Evolutionary conservation across 2,329 filamentous ascomycete genomes (phyloP).

Genomic region (Pyricularia sp.): DNA sequence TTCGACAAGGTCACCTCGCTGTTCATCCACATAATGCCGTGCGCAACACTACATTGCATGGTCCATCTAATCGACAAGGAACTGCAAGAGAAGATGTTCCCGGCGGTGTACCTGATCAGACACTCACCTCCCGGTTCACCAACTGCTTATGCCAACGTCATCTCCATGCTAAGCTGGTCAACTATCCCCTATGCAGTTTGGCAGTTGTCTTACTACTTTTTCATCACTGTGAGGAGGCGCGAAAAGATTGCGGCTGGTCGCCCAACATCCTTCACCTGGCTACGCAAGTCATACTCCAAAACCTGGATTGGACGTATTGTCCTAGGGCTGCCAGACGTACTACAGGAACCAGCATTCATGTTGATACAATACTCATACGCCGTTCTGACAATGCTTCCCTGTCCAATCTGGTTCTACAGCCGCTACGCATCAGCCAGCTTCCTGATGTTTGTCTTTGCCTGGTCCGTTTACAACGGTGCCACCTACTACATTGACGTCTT

Average conservation of each 20-base stretch:
- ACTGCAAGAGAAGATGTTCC: constrained; percentile 62
- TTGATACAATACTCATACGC: constrained; percentile 89
- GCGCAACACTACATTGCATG: constrained; percentile 83
- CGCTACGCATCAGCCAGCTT: constrained; percentile 71
- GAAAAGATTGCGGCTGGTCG: constrained; percentile 94
- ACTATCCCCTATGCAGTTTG: constrained; percentile 87
- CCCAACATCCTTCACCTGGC: constrained; percentile 95
- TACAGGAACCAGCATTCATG: constrained; percentile 94
- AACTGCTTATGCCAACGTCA: constrained; percentile 66
- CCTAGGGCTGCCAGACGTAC: constrained; percentile 58
- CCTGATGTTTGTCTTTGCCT: constrained; percentile 74
- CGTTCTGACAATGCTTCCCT: constrained; percentile 86
- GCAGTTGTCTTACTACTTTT: constrained; percentile 88
- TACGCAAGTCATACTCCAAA: constrained; percentile 83
- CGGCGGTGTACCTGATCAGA: constrained; percentile 78
- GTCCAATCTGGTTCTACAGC: constrained; percentile 90
- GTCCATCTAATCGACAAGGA: constrained; percentile 69
- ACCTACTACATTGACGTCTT: constrained; percentile 99
- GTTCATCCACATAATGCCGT: constrained; percentile 99
- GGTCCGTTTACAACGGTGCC: constrained; percentile 94
- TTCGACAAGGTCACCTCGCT: constrained; percentile 96
- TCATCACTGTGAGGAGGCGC: constrained; percentile 89
- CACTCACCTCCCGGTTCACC: constrained; percentile 57
- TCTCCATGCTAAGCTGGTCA: constrained; percentile 89
- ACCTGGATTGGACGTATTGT: constrained; percentile 83